These are phyloP conservation scores for Ophiocordyceps camponoti-floridani DNA, from an alignment of 2,329 filamentous ascomycete species.

Conservation along the genomic window DNA sequence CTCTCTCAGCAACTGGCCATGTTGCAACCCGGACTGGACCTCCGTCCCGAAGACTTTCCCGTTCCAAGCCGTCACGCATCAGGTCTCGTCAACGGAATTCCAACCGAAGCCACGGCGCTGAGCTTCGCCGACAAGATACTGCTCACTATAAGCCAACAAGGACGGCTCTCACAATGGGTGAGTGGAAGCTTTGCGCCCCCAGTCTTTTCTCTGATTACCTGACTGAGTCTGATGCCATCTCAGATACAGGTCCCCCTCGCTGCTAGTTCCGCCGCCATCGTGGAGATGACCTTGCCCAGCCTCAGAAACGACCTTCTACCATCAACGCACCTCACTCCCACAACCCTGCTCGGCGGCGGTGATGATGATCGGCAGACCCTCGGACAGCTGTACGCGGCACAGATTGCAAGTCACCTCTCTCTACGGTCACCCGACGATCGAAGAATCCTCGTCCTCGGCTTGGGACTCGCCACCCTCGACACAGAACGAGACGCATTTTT, in stretches of 20 bases:
- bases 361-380: conserved; percentile 62
- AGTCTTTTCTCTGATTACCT: neutral
- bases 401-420: conserved; percentile 67
- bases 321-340: conserved; percentile 66
- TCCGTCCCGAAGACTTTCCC: conserved; percentile 45
- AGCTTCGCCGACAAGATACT: conserved; percentile 82
- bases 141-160: conserved; percentile 73
- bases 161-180: conserved; percentile 85
- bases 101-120: conserved; percentile 55
- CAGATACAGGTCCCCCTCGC: conserved; percentile 66
- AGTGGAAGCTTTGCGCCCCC: conserved; percentile 6
- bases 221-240: conserved; percentile 1
- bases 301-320: conserved; percentile 42
- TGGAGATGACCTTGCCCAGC: conserved; percentile 39
- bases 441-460: conserved; percentile 41
- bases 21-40: conserved; percentile 15
- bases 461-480: conserved; percentile 35
- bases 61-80: conserved; percentile 40
- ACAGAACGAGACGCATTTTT: conserved; percentile 40
- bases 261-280: conserved; percentile 42
- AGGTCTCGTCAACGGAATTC: conserved; percentile 45
- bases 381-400: conserved; percentile 76
- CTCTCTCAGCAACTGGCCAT: conserved; percentile 9
- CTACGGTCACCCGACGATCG: conserved; percentile 49
- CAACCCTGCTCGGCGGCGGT: conserved; percentile 71